phyloP scores from a whole-genome alignment of 2,329 filamentous ascomycete genomes.

The Colletotrichum sp. region DNA sequence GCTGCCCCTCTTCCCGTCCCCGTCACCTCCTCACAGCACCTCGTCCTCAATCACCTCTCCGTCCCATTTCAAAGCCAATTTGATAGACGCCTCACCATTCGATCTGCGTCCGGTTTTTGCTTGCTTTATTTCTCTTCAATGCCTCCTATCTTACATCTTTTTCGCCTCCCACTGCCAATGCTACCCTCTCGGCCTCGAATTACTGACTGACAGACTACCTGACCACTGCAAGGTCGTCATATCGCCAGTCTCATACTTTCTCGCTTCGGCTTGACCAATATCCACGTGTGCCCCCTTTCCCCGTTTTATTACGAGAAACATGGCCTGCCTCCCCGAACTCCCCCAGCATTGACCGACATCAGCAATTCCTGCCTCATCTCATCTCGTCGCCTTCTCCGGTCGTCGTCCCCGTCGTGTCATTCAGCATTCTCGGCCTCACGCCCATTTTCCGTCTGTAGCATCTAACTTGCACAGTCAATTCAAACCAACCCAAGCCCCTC shows the following conservation, averaged over 20 bases:
- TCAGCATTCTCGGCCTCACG: neutral
- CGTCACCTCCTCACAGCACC: neutral
- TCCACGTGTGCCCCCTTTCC: conserved; percentile 7
- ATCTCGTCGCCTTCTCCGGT: neutral
- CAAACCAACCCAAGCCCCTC: neutral
- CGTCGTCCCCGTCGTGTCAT: neutral
- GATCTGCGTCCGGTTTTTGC: neutral
- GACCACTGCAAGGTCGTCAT: neutral
- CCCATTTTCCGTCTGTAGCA: neutral
- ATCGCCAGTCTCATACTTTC: neutral
- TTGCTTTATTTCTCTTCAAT: neutral
- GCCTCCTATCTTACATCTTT: neutral
- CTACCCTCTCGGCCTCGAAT: neutral
- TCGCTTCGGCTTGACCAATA: neutral
- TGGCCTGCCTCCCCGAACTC: neutral
- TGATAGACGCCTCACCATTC: neutral
- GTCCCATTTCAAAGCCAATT: neutral
- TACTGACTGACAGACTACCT: neutral
- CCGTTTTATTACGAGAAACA: conserved; percentile 11
- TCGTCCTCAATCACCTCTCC: neutral
- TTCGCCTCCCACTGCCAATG: neutral
- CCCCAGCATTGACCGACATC: neutral
- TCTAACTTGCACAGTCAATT: neutral
- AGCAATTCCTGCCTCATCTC: conserved; percentile 12
- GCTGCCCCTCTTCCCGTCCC: neutral